These are phyloP conservation scores for Pseudocercospora cruenta DNA, from an alignment of 2,329 filamentous ascomycete genomes.

Conservation along the genomic window DNA sequence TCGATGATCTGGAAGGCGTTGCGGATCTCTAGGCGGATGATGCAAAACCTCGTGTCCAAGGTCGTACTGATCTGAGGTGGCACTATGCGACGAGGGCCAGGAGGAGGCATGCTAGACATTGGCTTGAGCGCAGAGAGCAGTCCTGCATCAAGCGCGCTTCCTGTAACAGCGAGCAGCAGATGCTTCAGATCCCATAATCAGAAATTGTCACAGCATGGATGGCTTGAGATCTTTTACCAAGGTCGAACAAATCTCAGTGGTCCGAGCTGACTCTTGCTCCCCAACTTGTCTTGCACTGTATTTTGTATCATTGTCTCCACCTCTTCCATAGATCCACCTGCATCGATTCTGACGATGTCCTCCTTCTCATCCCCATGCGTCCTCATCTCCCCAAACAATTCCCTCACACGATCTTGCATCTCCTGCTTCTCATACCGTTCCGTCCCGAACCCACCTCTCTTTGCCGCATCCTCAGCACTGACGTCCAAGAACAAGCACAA, in stretches of 20 bases:
- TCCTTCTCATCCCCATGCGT: slow-evolving; percentile 51
- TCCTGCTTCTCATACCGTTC: slow-evolving; percentile 86
- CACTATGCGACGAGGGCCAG: neutral
- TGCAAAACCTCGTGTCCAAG: neutral
- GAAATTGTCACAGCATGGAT: neutral
- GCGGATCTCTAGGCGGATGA: slow-evolving; percentile 45
- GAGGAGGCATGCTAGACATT: neutral
- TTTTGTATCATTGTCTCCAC: slow-evolving; percentile 48
- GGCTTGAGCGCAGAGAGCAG: neutral
- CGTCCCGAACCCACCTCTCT: slow-evolving; percentile 81
- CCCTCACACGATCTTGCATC: slow-evolving; percentile 79
- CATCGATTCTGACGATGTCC: slow-evolving; percentile 60
- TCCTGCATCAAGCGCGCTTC: too few species aligned
- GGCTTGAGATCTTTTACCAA: slow-evolving; percentile 17
- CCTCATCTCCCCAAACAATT: slow-evolving; percentile 65
- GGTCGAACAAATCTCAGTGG: slow-evolving; percentile 23
- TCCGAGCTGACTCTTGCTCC: neutral
- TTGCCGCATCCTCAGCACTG: slow-evolving; percentile 69
- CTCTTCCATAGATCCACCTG: slow-evolving; percentile 54
- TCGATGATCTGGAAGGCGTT: slow-evolving; percentile 62
- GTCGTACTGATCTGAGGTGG: neutral
- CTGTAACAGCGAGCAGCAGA: neutral
- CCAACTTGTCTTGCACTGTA: slow-evolving; percentile 26
- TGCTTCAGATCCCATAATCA: neutral
- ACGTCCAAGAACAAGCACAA: slow-evolving; percentile 86